Conservation (phyloP, 2,329 filamentous ascomycete species). For the Aspergillus oerlinghausenensis region DNA sequence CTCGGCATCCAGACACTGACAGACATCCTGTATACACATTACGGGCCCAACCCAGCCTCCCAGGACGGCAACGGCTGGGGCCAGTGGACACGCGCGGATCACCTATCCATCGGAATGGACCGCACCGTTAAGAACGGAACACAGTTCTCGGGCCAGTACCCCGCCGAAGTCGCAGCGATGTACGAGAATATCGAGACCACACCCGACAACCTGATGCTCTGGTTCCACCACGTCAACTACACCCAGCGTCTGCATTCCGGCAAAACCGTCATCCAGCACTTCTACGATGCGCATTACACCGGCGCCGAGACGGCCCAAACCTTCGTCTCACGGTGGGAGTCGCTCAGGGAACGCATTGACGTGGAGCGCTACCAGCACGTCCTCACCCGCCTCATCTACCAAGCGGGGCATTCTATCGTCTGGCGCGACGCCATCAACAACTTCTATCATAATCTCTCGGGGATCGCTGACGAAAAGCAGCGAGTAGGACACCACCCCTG, state of each 20-base stretch:
- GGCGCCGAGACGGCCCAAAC: slow-evolving; percentile 58
- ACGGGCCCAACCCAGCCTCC: slow-evolving; percentile 62
- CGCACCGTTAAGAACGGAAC: slow-evolving; percentile 65
- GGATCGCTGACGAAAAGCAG: slow-evolving; percentile 53
- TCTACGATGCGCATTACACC: slow-evolving; percentile 60
- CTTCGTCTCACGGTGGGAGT: slow-evolving; percentile 52
- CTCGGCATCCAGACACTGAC: slow-evolving; percentile 65
- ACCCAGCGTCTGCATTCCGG: slow-evolving; percentile 58
- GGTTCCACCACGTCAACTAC: slow-evolving; percentile 72
- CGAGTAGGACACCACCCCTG: slow-evolving; percentile 60
- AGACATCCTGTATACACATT: slow-evolving; percentile 64
- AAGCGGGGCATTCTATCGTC: slow-evolving; percentile 65
- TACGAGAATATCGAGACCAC: slow-evolving; percentile 61
- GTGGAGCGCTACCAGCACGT: slow-evolving; percentile 55
- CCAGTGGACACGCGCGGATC: slow-evolving; percentile 66
- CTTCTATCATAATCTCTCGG: slow-evolving; percentile 60
- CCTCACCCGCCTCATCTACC: slow-evolving; percentile 57
- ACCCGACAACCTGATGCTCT: slow-evolving; percentile 63
- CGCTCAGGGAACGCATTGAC: slow-evolving; percentile 55
- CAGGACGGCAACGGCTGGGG: slow-evolving; percentile 67
- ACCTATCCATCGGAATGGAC: slow-evolving; percentile 62
- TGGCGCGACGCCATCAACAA: slow-evolving; percentile 65
- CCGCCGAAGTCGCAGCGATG: slow-evolving; percentile 51
- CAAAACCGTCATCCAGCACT: slow-evolving; percentile 64
- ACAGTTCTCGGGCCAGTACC: slow-evolving; percentile 62